Percentiles rank a stretch among this genome's conserved stretches.
Evolutionary conservation across 2,329 filamentous ascomycete species (phyloP).

Genomic region (Fusarium humuli): DNA sequence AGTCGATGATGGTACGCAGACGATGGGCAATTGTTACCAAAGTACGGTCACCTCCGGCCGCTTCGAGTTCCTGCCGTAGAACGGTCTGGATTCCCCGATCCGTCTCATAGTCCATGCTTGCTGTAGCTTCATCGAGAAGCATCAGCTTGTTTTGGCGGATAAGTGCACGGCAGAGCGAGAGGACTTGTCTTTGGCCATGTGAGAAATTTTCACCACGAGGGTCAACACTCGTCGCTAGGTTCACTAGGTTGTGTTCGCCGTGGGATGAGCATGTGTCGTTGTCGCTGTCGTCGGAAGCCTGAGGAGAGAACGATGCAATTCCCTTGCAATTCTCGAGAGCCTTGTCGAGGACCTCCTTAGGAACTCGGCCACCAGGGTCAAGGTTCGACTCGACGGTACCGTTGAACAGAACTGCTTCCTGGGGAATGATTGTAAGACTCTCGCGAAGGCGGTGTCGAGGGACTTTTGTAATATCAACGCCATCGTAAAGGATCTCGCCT

Average conservation of each 20-base stretch:
- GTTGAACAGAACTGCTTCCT: constrained; percentile 69
- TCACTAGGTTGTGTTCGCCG: constrained; percentile 40
- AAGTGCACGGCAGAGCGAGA: constrained; percentile 67
- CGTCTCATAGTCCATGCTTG: constrained; percentile 69
- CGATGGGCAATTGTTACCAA: constrained; percentile 70
- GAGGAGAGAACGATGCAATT: constrained; percentile 63
- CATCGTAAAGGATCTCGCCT: constrained; percentile 67
- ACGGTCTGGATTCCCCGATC: constrained; percentile 67
- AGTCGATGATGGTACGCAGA: constrained; percentile 69
- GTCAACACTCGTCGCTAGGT: constrained; percentile 61
- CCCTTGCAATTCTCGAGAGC: constrained; percentile 73
- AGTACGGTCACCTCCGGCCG: constrained; percentile 59
- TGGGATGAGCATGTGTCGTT: constrained; percentile 36
- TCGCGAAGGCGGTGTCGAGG: constrained; percentile 63
- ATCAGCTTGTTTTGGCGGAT: constrained; percentile 67
- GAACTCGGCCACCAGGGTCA: constrained; percentile 70
- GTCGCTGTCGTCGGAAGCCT: constrained; percentile 50
- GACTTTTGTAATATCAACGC: constrained; percentile 65
- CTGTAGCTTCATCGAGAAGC: constrained; percentile 69
- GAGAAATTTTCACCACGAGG: constrained; percentile 67
- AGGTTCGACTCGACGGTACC: constrained; percentile 68
- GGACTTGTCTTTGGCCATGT: constrained; percentile 68
- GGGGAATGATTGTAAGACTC: constrained; percentile 68
- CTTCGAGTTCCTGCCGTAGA: constrained; percentile 61
- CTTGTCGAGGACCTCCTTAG: constrained; percentile 64